Base-by-base conservation (phyloP, 768 basidiomycete genomes). In the Mycena venus region DNA sequence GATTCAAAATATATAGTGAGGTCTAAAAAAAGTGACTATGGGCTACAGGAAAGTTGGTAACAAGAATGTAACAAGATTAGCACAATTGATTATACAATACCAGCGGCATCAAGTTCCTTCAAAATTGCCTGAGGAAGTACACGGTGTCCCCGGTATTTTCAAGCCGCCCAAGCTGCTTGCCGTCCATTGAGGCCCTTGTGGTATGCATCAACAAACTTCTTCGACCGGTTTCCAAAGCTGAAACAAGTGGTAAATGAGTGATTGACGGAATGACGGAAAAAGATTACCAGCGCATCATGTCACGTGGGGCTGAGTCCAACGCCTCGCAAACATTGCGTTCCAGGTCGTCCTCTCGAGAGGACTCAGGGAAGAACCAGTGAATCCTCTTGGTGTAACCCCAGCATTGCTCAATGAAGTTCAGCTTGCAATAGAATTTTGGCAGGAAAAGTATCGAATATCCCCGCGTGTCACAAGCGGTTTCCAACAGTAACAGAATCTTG, bases 201-300 rank as follows among this genome's bases (percentile, higher is more conserved):
- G 68, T 83, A 83, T 21, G 80, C 83, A 72, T 83, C 77, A 36
- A 80, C 81, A 66, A 79, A 82, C 17, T 59, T 58, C 17, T 2
- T 27, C 0, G 36, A 66, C 0, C 64, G 62, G 51, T 44, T 67
- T 40, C 19, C 55, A n/a, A 73, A 73, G 0, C 71, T 62, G 31
- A 42, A 19, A 51, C 10, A 14, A 44, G 17, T 11, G 40, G 17
- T 42, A 8, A 42, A 42, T 42, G 40, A 11, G 10, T 42, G 40
- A n/a, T n/a, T 15, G 40, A 15, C 17, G 40, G 40, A 42, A 4
- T 17, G 40, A n/a, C n/a, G 40, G 40, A 42, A 42, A 42, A 42
- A 42, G 40, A 42, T 42, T 42, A 42, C 40, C 40, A 17, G 40
- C 40, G 40, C 40, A 42, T 42, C 40, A 42, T 42, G n/a, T n/a